A percentile compares a stretch with the other conserved stretches of the same genome.
These are phyloP conservation scores for Alternaria alternata DNA, from an alignment of 2,329 filamentous ascomycete species.

Conservation along the genomic window DNA sequence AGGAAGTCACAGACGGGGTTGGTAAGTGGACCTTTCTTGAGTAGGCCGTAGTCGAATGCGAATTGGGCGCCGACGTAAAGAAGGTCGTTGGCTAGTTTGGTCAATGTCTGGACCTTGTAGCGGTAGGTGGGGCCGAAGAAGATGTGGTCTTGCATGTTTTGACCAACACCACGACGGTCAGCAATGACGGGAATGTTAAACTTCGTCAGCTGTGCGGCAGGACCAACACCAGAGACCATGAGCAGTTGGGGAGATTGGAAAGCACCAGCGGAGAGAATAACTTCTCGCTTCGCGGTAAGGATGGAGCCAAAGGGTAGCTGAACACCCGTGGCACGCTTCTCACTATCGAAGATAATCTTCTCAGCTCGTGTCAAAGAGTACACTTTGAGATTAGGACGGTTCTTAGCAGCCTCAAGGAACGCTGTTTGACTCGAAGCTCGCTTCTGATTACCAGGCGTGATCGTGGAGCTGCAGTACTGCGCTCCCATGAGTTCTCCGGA, in stretches of 20 bases:
- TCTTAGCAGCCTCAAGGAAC: slow-evolving; percentile 10
- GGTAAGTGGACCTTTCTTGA: slow-evolving; percentile 26
- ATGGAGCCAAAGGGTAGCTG: slow-evolving; percentile 17
- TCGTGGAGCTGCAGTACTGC: slow-evolving; percentile 33
- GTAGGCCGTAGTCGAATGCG: slow-evolving; percentile 12
- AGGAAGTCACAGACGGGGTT: slow-evolving; percentile 32
- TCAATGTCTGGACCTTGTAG: slow-evolving; percentile 26
- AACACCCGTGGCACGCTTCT: slow-evolving; percentile 36
- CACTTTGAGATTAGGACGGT: slow-evolving; percentile 24
- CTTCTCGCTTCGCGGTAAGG: slow-evolving; percentile 50
- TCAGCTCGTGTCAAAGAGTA: slow-evolving; percentile 45
- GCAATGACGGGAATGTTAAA: slow-evolving; percentile 31
- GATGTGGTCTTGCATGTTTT: slow-evolving; percentile 33
- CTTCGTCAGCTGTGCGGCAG: slow-evolving; percentile 21
- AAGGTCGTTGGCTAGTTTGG: slow-evolving; percentile 25
- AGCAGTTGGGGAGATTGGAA: slow-evolving; percentile 54
- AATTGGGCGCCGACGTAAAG: slow-evolving; percentile 24
- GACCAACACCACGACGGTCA: slow-evolving; percentile 36
- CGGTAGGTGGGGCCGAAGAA: slow-evolving; percentile 34
- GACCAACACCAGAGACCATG: slow-evolving; percentile 51
- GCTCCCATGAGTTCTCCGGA: slow-evolving; percentile 25
- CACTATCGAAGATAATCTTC: slow-evolving; percentile 46
- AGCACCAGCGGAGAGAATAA: slow-evolving; percentile 56
- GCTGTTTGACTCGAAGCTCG: slow-evolving; percentile 19
- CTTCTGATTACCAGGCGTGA: slow-evolving; percentile 27